phyloP scores from a whole-genome alignment of 1,284 basidiomycete genomes.

The Leccinum cinnamomeum region DNA sequence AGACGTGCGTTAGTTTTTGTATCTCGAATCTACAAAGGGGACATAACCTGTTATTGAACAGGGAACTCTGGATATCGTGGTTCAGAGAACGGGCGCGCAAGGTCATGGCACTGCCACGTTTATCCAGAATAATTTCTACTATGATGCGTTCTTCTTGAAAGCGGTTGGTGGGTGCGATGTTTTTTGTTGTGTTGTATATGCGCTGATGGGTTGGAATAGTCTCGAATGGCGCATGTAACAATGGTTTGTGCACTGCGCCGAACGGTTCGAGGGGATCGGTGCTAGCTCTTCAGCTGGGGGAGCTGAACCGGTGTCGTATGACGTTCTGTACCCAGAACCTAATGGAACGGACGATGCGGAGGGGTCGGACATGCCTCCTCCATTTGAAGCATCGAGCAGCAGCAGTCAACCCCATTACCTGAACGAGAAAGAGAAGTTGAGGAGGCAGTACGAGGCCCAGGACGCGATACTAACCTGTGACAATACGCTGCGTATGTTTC shows the following conservation, averaged over 20 bases:
- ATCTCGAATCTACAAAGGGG: background rate
- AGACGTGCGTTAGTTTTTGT: constrained; percentile 61
- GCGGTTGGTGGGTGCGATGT: constrained; percentile 66
- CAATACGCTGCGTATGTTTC: background rate
- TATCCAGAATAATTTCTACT: constrained; percentile 97
- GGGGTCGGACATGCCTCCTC: constrained; percentile 44
- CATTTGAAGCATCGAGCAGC: constrained; percentile 43
- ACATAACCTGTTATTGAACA: constrained; percentile 34
- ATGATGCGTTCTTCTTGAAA: constrained; percentile 99
- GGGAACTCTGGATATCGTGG: constrained; percentile 91
- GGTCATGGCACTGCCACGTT: constrained; percentile 71
- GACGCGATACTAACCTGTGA: constrained; percentile 41
- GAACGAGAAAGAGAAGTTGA: constrained; percentile 37
- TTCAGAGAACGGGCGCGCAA: constrained; percentile 79
- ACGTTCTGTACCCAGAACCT: constrained; percentile 51
- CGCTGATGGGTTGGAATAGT: constrained; percentile 41
- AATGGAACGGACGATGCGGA: constrained; percentile 22
- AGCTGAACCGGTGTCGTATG: constrained; percentile 50
- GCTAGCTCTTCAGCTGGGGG: constrained; percentile 15
- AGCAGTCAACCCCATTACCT: constrained; percentile 33
- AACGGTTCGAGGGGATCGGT: constrained; percentile 55
- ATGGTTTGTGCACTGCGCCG: constrained; percentile 66
- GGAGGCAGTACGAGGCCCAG: constrained; percentile 58
- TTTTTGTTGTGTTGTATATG: background rate
- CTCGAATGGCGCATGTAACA: constrained; percentile 89